Conservation (phyloP, 345 rosid species). For the Euclidium syriacum region DNA sequence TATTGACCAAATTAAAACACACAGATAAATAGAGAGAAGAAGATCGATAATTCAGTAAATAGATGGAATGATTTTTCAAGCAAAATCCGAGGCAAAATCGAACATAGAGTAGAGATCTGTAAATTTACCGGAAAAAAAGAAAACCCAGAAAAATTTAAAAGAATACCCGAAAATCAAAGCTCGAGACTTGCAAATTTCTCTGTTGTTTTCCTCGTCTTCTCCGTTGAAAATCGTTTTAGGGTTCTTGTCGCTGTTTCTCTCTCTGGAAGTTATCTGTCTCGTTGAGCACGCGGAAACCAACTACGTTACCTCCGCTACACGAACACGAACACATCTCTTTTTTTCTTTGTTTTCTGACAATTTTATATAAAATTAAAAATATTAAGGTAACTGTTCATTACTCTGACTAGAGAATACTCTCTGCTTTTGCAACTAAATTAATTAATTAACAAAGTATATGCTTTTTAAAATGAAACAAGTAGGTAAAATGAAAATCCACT, state of each 20-base stretch:
- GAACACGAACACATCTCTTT: constrained; percentile 15
- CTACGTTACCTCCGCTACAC: constrained; percentile 27
- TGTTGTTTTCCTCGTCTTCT: constrained; percentile 19
- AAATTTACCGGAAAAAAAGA: neutral
- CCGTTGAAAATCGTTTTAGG: constrained; percentile 7
- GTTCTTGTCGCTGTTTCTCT: constrained; percentile 11
- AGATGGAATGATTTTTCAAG: no score
- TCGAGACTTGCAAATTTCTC: constrained; percentile 6
- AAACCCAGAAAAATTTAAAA: neutral
- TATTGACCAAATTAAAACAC: neutral
- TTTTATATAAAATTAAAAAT: neutral
- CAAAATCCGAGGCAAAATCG: no score
- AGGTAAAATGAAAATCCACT: constrained; percentile 5
- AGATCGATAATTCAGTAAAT: no score
- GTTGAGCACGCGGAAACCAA: constrained; percentile 25
- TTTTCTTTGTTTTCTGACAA: neutral
- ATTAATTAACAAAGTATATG: neutral
- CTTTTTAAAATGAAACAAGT: neutral
- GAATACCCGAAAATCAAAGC: neutral
- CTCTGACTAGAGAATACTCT: constrained; percentile 8
- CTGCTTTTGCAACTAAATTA: neutral
- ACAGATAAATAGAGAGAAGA: no score
- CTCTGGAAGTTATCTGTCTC: constrained; percentile 12
- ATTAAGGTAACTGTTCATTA: constrained; percentile 8
- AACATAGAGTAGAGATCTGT: constrained; percentile 11